Percentiles rank a stretch among this genome's conserved stretches.
phyloP scores from a whole-genome alignment of 495 filamentous ascomycete species.

The Massariosphaeria phaeospora region DNA sequence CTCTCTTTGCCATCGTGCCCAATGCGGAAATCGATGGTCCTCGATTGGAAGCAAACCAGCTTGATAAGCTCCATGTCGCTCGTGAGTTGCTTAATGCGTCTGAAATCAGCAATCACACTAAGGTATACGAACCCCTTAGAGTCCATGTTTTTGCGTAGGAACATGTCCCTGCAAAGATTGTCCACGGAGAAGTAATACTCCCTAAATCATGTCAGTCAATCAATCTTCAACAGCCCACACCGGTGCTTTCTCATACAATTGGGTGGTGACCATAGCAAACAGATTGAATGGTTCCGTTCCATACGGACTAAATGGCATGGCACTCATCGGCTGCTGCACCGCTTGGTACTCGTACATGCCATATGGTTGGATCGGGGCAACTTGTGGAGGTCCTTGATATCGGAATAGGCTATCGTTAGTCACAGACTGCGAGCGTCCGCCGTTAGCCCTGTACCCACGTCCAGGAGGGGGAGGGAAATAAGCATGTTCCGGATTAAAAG shows the following conservation, averaged over 20 bases:
- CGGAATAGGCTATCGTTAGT: conserved; percentile 34
- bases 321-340: conserved; percentile 58
- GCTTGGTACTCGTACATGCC: conserved; percentile 35
- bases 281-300: conserved; percentile 51
- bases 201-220: conserved; percentile 39
- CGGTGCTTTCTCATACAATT: conserved; percentile 52
- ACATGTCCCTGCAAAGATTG: conserved; percentile 92
- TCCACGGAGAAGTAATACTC: conserved; percentile 97
- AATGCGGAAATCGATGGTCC: conserved; percentile 61
- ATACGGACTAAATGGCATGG: conserved; percentile 58
- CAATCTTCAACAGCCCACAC: background rate
- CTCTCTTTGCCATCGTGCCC: conserved; percentile 71
- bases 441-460: conserved; percentile 27
- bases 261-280: conserved; percentile 57
- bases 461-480: conserved; percentile 9
- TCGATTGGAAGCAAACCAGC: conserved; percentile 64
- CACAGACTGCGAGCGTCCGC: conserved; percentile 37
- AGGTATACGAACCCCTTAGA: conserved; percentile 86
- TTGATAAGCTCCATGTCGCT: conserved; percentile 69
- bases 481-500: conserved; percentile 28
- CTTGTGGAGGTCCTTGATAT: conserved; percentile 29
- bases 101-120: conserved; percentile 71
- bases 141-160: conserved; percentile 87
- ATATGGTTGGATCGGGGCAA: conserved; percentile 33
- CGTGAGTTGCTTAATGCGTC: conserved; percentile 71